phyloP scores from a whole-genome alignment of 2,329 filamentous ascomycete species.

The Hypoxylon sp. region DNA sequence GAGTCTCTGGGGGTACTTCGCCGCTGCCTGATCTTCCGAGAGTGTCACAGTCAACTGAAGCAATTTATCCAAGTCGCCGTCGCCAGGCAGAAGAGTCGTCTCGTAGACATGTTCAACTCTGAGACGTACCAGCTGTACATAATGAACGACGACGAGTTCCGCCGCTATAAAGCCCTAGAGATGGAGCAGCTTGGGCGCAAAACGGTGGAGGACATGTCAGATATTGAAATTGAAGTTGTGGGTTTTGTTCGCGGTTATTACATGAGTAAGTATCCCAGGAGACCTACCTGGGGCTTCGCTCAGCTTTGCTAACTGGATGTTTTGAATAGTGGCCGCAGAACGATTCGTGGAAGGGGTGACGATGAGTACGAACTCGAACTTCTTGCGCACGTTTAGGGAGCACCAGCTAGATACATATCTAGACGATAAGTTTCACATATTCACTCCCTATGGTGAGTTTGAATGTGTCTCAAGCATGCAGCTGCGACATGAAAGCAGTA shows the following conservation, averaged over 20 bases:
- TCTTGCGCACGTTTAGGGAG: conserved; percentile 50
- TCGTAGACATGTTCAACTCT: conserved; percentile 64
- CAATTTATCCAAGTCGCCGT: conserved; percentile 61
- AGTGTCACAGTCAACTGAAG: conserved; percentile 61
- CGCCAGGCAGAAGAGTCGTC: conserved; percentile 55
- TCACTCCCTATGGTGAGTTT: conserved; percentile 49
- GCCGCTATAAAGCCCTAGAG: conserved; percentile 63
- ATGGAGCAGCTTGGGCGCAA: conserved; percentile 60
- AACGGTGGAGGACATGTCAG: conserved; percentile 59
- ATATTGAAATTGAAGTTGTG: conserved; percentile 72
- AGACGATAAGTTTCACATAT: conserved; percentile 49
- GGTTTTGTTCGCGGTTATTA: conserved; percentile 79
- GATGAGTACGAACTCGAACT: conserved; percentile 52
- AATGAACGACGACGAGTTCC: conserved; percentile 65
- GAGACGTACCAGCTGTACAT: conserved; percentile 72
- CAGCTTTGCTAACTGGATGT: conserved; percentile 23
- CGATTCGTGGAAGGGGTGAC: conserved; percentile 72
- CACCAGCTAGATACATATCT: conserved; percentile 47
- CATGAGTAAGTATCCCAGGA: conserved; percentile 55
- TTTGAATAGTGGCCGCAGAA: conserved; percentile 66
- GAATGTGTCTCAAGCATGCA: no score
- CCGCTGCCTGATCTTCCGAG: conserved; percentile 65
- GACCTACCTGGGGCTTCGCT: neutral
- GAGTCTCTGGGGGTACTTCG: conserved; percentile 63
- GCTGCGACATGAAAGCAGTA: neutral